Evolutionary conservation across 495 filamentous ascomycete genomes (phyloP), one percentile per base, ranked within the genome.

Genomic region (Penicillium pancosmium): DNA sequence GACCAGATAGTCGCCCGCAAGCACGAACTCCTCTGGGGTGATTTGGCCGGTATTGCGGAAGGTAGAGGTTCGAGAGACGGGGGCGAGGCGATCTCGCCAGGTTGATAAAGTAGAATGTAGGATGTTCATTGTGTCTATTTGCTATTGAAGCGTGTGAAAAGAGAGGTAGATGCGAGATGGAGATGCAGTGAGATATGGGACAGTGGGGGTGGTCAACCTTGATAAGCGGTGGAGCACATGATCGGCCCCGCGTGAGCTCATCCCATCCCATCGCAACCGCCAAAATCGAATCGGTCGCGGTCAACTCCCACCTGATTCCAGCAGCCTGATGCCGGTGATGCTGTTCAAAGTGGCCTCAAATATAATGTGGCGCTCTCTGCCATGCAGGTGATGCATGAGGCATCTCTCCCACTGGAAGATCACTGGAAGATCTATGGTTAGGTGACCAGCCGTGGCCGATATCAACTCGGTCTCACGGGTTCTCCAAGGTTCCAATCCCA

Each of bases 11-110:
- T 99, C 94, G 63, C 95, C 94, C 3, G 94, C 95, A 4, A 88
- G 87, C 15, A 97, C 81, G 72, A 99, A 99, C 81, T 99, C 94
- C 70, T 97, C 95, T 43, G 93, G 93, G 0, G 95, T 98, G 75
- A 99, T 91, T 75, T 98, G 88, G 63, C 94, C 94, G 3, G 92
- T 96, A 59, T 80, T 80, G 61, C 92, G 91, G 80, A 99, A 99
- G 57, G 91, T 98, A 6, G 93, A 97, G 50, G 86, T 94, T 72
- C 94, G 87, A 12, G 86, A 88, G 65, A 95, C 85, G 25, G 91
- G 92, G 3, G 93, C 91, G 69, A 92, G 91, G 69, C 87, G 88
- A 77, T 98, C 94, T 57, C 93, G 90, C 70, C 94, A 83, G 59
- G 85, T 88, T 68, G 91, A 90, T 72, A 95, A 82, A 21, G 90